A percentile compares a stretch with the other conserved stretches of the same genome.
These are phyloP conservation scores for Monosporozyma aerobia DNA, from an alignment of 805 yeast species.

Conservation along the genomic window DNA sequence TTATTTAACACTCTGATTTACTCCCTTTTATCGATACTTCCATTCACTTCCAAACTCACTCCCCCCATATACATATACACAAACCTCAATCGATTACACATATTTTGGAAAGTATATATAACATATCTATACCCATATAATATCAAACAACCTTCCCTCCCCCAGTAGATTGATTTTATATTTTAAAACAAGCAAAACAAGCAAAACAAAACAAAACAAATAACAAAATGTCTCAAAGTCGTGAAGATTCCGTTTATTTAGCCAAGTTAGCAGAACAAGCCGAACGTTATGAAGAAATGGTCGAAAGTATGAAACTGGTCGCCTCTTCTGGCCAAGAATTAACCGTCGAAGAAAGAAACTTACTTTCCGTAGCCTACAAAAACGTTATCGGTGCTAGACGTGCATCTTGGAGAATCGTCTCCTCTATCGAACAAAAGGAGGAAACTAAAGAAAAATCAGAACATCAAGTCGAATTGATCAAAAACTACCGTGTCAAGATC, in stretches of 20 bases:
- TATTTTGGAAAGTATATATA: not conserved
- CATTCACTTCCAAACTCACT: not conserved
- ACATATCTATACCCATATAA: not conserved
- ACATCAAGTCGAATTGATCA: conserved; percentile 75
- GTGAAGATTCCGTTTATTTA: conserved; percentile 95
- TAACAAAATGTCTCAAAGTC: conserved; percentile 58
- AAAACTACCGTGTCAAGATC: conserved; percentile 86
- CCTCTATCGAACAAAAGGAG: conserved; percentile 94
- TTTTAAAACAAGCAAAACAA: not conserved
- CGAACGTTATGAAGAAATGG: conserved; percentile 98
- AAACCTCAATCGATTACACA: not conserved
- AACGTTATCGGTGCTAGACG: conserved; percentile 97
- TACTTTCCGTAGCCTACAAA: conserved; percentile 91
- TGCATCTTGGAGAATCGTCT: conserved; percentile 97
- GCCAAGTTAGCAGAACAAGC: conserved; percentile 98
- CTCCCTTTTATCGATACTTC: not conserved
- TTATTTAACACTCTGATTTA: not conserved
- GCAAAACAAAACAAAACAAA: not conserved
- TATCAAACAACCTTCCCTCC: not conserved
- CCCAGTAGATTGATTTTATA: not conserved
- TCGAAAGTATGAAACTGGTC: conserved; percentile 91
- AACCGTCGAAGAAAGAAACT: conserved; percentile 92
- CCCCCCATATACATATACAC: not conserved
- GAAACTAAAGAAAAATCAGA: conserved; percentile 82
- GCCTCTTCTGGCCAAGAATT: conserved; percentile 90